Evolutionary conservation across 805 yeast species (phyloP).

Genomic region (Saccharomyces kudriavzevii): DNA sequence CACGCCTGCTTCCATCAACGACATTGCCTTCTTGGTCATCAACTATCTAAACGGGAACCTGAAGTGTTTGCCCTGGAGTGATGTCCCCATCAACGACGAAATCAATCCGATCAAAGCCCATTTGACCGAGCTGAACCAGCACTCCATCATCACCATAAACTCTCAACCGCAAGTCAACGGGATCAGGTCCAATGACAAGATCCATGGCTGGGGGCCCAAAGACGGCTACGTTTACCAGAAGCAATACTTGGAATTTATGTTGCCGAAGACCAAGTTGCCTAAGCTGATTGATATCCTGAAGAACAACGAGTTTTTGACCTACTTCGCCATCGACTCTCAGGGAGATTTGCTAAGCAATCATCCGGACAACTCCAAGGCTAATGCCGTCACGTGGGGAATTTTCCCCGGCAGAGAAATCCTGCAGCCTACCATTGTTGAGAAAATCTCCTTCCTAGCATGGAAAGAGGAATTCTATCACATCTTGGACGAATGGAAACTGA

Average conservation of each 20-base stretch:
- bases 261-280: constrained; percentile 43
- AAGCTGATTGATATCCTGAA: constrained; percentile 24
- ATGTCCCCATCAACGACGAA: constrained; percentile 77
- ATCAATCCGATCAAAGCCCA: constrained; percentile 51
- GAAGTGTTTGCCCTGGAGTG: constrained; percentile 86
- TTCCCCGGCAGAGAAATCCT: constrained; percentile 92
- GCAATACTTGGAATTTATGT: constrained; percentile 80
- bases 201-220: constrained; percentile 92
- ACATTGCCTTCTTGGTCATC: constrained; percentile 55
- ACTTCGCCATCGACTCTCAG: constrained; percentile 61
- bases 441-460: constrained; percentile 90
- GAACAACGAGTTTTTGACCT: constrained; percentile 53
- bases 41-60: constrained; percentile 66
- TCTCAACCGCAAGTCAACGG: constrained; percentile 94
- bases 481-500: constrained; percentile 68
- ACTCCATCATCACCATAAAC: constrained; percentile 73
- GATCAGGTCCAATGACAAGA: constrained; percentile 54
- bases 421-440: constrained; percentile 94
- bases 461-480: constrained; percentile 88
- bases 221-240: constrained; percentile 92
- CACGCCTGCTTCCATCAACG: constrained; percentile 50
- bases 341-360: constrained; percentile 60
- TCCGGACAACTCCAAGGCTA: constrained; percentile 60
- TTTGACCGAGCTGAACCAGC: constrained; percentile 54
- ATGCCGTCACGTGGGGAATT: constrained; percentile 97